These are phyloP conservation scores for Pythium plurisporium DNA, from an alignment of 352 stramenopile species.

Conservation along the genomic window DNA sequence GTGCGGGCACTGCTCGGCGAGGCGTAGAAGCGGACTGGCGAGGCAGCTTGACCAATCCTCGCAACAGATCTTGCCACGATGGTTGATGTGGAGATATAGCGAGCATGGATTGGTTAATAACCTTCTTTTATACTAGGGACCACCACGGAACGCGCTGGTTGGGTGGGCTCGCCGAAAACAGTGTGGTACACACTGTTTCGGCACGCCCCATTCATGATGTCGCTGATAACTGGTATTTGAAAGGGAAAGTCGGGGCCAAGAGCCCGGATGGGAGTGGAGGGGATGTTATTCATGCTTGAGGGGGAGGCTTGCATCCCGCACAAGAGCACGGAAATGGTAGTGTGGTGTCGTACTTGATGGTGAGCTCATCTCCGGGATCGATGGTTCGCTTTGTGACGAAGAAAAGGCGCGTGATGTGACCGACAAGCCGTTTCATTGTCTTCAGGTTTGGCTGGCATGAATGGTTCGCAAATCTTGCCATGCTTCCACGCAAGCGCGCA, in stretches of 20 bases:
- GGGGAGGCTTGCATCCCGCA: no score
- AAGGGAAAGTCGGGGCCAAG: no score
- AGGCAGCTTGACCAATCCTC: slow-evolving; percentile 8
- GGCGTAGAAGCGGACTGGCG: background rate
- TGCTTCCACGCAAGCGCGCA: background rate
- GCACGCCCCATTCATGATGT: background rate
- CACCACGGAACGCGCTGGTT: background rate
- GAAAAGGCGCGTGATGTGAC: background rate
- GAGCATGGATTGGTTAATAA: slow-evolving; percentile 7
- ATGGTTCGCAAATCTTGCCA: background rate
- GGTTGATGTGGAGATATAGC: slow-evolving; percentile 22
- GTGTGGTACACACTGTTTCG: background rate
- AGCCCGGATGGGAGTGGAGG: no score
- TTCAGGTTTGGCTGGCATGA: background rate
- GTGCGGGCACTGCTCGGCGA: slow-evolving; percentile 19
- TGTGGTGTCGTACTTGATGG: background rate
- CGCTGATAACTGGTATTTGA: no score
- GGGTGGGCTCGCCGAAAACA: background rate
- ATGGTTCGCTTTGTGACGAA: background rate
- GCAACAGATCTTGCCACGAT: slow-evolving; percentile 1
- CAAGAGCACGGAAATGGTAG: no score
- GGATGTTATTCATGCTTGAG: no score
- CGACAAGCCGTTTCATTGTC: background rate
- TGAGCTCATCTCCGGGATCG: background rate
- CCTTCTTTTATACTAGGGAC: background rate